A percentile compares a stretch with the other conserved stretches of the same genome.
Evolutionary conservation across 495 filamentous ascomycete genomes (phyloP).

Genomic region (Ramalina peruviana): DNA sequence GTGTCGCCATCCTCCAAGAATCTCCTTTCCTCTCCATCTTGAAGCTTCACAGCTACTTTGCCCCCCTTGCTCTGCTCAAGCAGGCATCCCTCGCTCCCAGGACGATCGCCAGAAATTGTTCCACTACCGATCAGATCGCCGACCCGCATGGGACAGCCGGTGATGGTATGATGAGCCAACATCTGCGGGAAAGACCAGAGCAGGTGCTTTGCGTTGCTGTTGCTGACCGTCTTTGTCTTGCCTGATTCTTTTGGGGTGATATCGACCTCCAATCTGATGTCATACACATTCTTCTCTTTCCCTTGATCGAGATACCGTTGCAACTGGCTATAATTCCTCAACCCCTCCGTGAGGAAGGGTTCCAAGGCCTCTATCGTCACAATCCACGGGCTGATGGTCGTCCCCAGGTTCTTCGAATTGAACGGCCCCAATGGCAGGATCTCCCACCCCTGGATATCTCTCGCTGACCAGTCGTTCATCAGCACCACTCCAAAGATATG

Average conservation of each 20-base stretch:
- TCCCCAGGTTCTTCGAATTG: slow-evolving; percentile 88
- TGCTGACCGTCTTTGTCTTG: slow-evolving; percentile 47
- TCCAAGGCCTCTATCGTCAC: slow-evolving; percentile 74
- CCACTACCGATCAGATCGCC: slow-evolving; percentile 83
- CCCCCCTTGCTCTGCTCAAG: slow-evolving; percentile 63
- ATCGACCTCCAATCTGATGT: slow-evolving; percentile 64
- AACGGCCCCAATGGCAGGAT: slow-evolving; percentile 79
- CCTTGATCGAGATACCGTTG: slow-evolving; percentile 59
- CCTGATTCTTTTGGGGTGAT: slow-evolving; percentile 35
- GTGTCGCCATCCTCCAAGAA: slow-evolving; percentile 82
- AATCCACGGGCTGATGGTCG: slow-evolving; percentile 78
- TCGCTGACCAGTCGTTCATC: slow-evolving; percentile 89
- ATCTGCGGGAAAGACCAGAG: slow-evolving; percentile 92
- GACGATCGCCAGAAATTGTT: slow-evolving; percentile 67
- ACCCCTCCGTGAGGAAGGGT: slow-evolving; percentile 44
- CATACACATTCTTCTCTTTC: slow-evolving; percentile 47
- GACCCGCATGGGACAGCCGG: slow-evolving; percentile 66
- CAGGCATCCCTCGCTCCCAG: slow-evolving; percentile 52
- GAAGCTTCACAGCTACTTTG: slow-evolving; percentile 51
- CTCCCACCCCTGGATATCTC: slow-evolving; percentile 87
- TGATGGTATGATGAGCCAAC: slow-evolving; percentile 81
- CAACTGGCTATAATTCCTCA: slow-evolving; percentile 49
- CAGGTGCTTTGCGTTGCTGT: slow-evolving; percentile 54
- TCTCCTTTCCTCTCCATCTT: slow-evolving; percentile 53
- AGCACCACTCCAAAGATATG: slow-evolving; percentile 77